Evolutionary conservation across 345 rosid genomes (phyloP), one percentile per base, ranked within the genome.

Genomic region (Ceriops zippeliana): DNA sequence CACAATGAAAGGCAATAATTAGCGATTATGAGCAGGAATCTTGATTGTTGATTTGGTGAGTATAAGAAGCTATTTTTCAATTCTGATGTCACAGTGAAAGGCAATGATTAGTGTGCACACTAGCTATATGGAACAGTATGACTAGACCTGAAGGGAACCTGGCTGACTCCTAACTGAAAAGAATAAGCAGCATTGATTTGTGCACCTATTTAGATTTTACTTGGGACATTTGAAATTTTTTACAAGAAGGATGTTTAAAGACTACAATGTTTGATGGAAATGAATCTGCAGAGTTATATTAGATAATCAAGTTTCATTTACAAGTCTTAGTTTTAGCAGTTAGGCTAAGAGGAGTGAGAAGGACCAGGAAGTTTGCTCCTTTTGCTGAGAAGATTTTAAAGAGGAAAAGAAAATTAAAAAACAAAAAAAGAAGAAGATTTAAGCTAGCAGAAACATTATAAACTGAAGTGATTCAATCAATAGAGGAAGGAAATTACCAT

Each of bases 401-500:
- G 15, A 7, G 27, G 27, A 26, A 54, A 54, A 13, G 58, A 54
- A 22, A 9, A 53, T 21, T 53, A 13, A 11, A 53, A 53, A 53
- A 6, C 4, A 0, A 5, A 22, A 13, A 22, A 8, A 22, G 24
- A 22, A 22, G 24, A 22, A 9, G 15, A 10, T 11, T 54, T 22
- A 9, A 22, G 20, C 51, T 34, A 49, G 21, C 21, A 28, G n/a
- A 20, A 42, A 53, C 21, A 10, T 32, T 7, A 56, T 22, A 54
- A 21, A 32, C 17, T 35, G 15, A 47, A 63, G 47, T 56, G 30
- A 16, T 10, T 38, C 47, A 38, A 38, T 38, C 47, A 16, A 38
- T 1, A 22, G 53, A 59, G 35, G 62, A 75, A 54, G 68, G 66
- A 47, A 0, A 58, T 11, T 82, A 85, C 92, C 86, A 31, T 71